These are phyloP conservation scores for Tetrastigma voinierianum DNA, from an alignment of 164 flowering plant species.

Conservation along the genomic window DNA sequence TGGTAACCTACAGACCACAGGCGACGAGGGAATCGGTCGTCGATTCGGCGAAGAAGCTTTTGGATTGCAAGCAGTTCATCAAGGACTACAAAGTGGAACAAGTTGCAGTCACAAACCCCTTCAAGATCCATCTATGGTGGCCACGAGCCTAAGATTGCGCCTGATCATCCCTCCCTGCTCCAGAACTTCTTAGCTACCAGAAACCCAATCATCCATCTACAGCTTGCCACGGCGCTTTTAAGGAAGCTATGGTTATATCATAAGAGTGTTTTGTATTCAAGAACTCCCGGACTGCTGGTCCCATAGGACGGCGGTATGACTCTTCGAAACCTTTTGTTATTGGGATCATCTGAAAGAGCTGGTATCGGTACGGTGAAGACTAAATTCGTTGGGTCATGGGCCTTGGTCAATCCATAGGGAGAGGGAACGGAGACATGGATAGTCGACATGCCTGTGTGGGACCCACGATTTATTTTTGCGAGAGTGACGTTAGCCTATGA, in stretches of 20 bases:
- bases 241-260: slow-evolving; percentile 36
- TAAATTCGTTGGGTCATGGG: no score
- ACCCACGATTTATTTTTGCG: slow-evolving; percentile 49
- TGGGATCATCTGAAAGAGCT: slow-evolving; percentile 24
- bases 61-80: slow-evolving; percentile 42
- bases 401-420: slow-evolving; percentile 25
- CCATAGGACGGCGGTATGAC: slow-evolving; percentile 23
- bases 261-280: slow-evolving; percentile 27
- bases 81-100: slow-evolving; percentile 30
- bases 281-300: slow-evolving; percentile 27
- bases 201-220: no score
- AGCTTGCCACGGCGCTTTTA: no score
- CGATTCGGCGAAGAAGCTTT: slow-evolving; percentile 21
- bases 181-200: slow-evolving; percentile 31
- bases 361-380: slow-evolving; percentile 25
- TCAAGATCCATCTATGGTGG: slow-evolving; percentile 20
- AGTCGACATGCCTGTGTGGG: slow-evolving; percentile 42
- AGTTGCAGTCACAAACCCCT: neutral
- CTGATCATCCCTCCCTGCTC: slow-evolving; percentile 17
- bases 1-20: slow-evolving; percentile 13
- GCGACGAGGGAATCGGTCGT: slow-evolving; percentile 12
- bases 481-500: slow-evolving; percentile 67
- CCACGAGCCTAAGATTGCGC: slow-evolving; percentile 23
- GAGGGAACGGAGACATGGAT: slow-evolving; percentile 34
- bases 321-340: slow-evolving; percentile 19